Percentiles rank a stretch among this genome's conserved stretches.
Conservation (phyloP, 768 basidiomycete genomes). For the Floccularia luteovirens region DNA sequence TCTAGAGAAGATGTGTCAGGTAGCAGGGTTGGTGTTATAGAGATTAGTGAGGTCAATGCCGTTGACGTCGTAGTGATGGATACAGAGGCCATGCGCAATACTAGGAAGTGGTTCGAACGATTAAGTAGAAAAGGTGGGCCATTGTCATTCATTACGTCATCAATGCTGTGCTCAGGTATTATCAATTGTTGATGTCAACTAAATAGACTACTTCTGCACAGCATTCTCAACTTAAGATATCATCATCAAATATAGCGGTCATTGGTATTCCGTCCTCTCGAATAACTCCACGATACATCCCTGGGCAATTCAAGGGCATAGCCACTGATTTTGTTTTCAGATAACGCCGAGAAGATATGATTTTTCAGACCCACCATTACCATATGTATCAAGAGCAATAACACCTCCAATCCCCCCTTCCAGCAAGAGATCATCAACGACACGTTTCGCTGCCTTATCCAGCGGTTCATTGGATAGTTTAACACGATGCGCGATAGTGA, state of each 20-base stretch:
- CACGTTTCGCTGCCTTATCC: constrained; percentile 41
- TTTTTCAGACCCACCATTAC: constrained; percentile 44
- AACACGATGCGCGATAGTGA: constrained; percentile 61
- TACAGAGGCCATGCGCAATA: no score
- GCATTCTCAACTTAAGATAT: constrained; percentile 27
- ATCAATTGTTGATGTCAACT: no score
- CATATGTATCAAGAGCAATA: constrained; percentile 61
- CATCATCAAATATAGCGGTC: constrained; percentile 75
- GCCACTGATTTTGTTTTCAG: constrained; percentile 35
- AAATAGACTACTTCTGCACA: no score
- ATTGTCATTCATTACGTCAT: no score
- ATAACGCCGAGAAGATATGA: neutral
- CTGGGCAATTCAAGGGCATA: constrained; percentile 66
- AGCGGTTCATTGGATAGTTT: constrained; percentile 52
- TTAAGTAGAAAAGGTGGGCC: no score
- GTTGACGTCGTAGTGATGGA: no score
- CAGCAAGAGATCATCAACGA: constrained; percentile 47
- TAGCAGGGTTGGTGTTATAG: no score
- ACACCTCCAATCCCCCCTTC: constrained; percentile 69
- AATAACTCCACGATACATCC: constrained; percentile 81
- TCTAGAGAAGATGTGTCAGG: no score
- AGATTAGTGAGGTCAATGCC: no score
- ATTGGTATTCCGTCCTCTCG: constrained; percentile 58
- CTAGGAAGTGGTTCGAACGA: no score
- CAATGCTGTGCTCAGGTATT: no score